Conservation (phyloP, 2,329 filamentous ascomycete genomes). For the Penicillium palitans region DNA sequence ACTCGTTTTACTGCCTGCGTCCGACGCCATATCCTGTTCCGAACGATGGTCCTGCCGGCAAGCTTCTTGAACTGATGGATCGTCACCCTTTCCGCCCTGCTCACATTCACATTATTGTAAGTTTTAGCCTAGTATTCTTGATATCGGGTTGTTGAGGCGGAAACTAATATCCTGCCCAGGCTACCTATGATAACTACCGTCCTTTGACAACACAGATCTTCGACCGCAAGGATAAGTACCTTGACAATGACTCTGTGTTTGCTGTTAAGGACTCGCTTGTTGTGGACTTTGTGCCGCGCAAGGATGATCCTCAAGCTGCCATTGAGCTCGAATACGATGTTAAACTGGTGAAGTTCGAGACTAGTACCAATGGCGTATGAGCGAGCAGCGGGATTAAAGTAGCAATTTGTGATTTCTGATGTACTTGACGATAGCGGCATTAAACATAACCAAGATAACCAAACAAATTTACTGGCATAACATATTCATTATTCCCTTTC, state of each 20-base stretch:
- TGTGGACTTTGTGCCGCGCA: conserved; percentile 57
- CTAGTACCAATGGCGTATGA: conserved; percentile 12
- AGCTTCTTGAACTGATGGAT: conserved; percentile 59
- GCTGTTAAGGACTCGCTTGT: conserved; percentile 60
- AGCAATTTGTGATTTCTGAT: background rate
- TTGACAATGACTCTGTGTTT: conserved; percentile 60
- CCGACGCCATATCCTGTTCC: conserved; percentile 61
- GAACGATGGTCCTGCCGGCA: conserved; percentile 58
- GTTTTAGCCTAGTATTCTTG: conserved; percentile 18
- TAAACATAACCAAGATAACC: background rate
- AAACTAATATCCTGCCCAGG: conserved; percentile 33
- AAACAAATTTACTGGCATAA: background rate
- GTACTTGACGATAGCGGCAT: conserved; percentile 6
- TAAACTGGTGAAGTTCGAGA: conserved; percentile 38
- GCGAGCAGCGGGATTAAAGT: background rate
- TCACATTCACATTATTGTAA: conserved; percentile 63
- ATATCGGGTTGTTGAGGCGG: background rate
- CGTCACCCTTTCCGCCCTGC: conserved; percentile 63
- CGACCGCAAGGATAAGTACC: conserved; percentile 64
- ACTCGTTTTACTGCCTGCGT: conserved; percentile 61
- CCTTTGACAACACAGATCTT: conserved; percentile 77
- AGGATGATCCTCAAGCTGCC: conserved; percentile 54
- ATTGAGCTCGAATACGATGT: conserved; percentile 58
- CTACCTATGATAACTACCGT: conserved; percentile 61
- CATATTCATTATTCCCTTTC: background rate